Evolutionary conservation across 2,329 filamentous ascomycete species (phyloP).

Genomic region (Clonostachys sp.): DNA sequence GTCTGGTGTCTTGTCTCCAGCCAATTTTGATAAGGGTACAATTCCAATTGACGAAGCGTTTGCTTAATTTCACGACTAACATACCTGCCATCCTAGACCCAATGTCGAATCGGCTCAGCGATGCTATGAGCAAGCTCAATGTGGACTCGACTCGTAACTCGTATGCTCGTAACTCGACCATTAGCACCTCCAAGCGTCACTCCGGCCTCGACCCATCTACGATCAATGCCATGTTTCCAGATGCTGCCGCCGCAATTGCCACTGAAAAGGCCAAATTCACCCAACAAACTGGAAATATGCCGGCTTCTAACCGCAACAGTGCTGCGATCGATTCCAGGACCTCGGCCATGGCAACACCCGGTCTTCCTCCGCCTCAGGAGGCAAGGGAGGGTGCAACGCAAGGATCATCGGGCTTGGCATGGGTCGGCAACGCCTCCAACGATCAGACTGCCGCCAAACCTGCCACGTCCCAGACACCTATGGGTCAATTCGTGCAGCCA

Average conservation of each 20-base stretch:
- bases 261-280: conserved; percentile 98
- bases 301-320: conserved; percentile 91
- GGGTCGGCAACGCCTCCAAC: conserved; percentile 14
- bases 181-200: conserved; percentile 75
- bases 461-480: conserved; percentile 71
- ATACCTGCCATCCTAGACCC: conserved; percentile 57
- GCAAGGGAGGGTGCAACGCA: conserved; percentile 14
- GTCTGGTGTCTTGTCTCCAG: conserved; percentile 89
- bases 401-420: too few relatives aligned
- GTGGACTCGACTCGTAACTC: conserved; percentile 86
- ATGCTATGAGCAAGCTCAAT: conserved; percentile 94
- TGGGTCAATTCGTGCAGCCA: conserved; percentile 93
- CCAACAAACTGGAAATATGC: conserved; percentile 86
- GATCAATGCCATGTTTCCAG: conserved; percentile 98
- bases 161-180: conserved; percentile 73
- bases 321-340: conserved; percentile 67
- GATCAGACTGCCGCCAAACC: conserved; percentile 62
- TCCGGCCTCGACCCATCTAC: conserved; percentile 90
- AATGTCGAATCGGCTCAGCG: conserved; percentile 92
- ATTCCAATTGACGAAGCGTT: background rate
- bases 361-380: conserved; percentile 58
- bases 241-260: conserved; percentile 96
- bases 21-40: conserved; percentile 93
- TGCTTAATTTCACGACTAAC: conserved; percentile 7
- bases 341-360: conserved; percentile 67